Conservation (phyloP, 257 asterid genomes). For the Penstemon eatonii region DNA sequence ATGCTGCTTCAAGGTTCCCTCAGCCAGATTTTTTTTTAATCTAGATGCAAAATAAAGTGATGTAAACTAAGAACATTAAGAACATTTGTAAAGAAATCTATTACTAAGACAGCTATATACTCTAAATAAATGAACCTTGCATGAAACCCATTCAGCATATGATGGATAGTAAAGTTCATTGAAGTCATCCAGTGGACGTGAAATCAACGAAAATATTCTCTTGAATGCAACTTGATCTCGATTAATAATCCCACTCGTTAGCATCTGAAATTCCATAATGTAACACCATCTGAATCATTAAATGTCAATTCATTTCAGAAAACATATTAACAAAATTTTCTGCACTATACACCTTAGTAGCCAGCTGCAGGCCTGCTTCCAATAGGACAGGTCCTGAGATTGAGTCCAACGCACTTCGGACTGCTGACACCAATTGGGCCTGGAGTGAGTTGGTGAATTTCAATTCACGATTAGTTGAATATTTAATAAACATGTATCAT, state of each 20-base stretch:
- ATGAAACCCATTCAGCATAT: conserved; percentile 99
- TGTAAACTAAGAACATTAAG: conserved; percentile 7
- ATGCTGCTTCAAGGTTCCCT: conserved; percentile 14
- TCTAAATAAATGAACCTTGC: conserved; percentile 66
- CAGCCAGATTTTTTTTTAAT: conserved; percentile 16
- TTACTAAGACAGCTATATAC: conserved; percentile 15
- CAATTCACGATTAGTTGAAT: conserved; percentile 21
- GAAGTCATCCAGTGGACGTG: conserved; percentile 92
- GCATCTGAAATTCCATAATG: conserved; percentile 60
- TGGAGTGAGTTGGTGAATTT: conserved; percentile 29
- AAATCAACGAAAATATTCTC: conserved; percentile 93
- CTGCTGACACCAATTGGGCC: conserved; percentile 98
- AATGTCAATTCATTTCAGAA: conserved; percentile 20
- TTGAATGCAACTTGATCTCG: conserved; percentile 92
- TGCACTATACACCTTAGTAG: conserved; percentile 68
- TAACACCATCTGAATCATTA: conserved; percentile 33
- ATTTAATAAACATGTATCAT: conserved; percentile 13
- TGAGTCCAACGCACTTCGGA: conserved; percentile 91
- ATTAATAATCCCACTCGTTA: conserved; percentile 92
- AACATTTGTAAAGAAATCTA: conserved; percentile 9
- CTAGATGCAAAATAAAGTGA: conserved; percentile 27
- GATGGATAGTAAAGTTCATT: conserved; percentile 90
- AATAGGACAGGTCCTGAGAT: conserved; percentile 79
- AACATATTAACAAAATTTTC: conserved; percentile 11
- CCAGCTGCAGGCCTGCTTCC: conserved; percentile 94